Base-by-base conservation (phyloP, 2,329 filamentous ascomycete genomes). In the Monosporascus sp. region DNA sequence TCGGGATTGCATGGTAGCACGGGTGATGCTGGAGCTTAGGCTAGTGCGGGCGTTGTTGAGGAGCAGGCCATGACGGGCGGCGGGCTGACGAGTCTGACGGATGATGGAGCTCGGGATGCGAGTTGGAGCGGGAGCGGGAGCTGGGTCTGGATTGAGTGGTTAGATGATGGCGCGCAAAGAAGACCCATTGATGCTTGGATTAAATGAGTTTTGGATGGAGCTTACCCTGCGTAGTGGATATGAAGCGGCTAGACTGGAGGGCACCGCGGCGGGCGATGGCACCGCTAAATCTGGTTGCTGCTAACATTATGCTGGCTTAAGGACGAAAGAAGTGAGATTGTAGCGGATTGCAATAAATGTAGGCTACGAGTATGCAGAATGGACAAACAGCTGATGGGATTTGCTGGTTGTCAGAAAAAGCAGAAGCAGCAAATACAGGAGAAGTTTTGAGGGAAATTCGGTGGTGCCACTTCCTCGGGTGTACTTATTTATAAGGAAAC, bases 71-170 rank as follows among this genome's bases (percentile, higher is more conserved):
- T 52, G 51, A 47, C 38, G 46, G 31, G 51, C 51, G 38, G 54
- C 49, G 46, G 59, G 57, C 55, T 55, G 56, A 11, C 49, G 57
- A 37, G 55, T 54, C 47, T 59, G 54, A 47, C 45, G 45, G 55
- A 64, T 54, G 56, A 64, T 62, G 53, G 62, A 62, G 60, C 62
- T 64, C 44, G 55, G 60, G 48, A 64, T 49, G 51, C 59, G 62
- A 62, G 60, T 53, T 50, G 51, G 47, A 55, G 38, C 48, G 44
- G 38, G 2, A 14, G 27, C 27, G 44, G 38, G 2, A 34, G 27
- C 27, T 27, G 8, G 27, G 8, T 7, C 27, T 31, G 1, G 2
- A 42, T 42, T 42, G 7, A 14, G 39, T 14, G 9, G 39, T 42
- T 20, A 24, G 38, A 18, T 39, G 37, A 39, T 6, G 18, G 17